Base-by-base conservation (phyloP, 768 basidiomycete genomes). In the Trametes cingulata region DNA sequence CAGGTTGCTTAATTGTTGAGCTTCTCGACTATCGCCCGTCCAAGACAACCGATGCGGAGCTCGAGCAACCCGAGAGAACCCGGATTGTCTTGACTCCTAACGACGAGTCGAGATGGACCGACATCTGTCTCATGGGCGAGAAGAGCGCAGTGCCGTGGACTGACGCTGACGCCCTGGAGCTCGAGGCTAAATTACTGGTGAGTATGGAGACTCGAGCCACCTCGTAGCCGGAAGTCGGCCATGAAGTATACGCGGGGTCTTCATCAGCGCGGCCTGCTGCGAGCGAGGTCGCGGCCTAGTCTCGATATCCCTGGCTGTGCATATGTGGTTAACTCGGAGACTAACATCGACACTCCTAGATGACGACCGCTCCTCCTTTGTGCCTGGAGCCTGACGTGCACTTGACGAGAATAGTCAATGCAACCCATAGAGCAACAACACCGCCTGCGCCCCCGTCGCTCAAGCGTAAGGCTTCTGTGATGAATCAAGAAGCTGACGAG, bases 1-100 rank as follows among this genome's bases (percentile, higher is more conserved):
- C 6, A 94, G 92, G 92, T 37, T 91, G 90, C 67, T 85, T 94
- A 82, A 80, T 94, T 59, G 92, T 93, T 1, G 91, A 94, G 69
- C 79, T 93, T 24, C 76, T 88, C 36, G 91, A 94, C 69, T 89
- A 90, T 67, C 81, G 90, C 10, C 84, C 85, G 7, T 78, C 81
- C 55, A 80, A 75, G 68, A 71, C 69, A 54, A 85, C 82, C 57
- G 87, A 90, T 35, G 76, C 81, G n/a, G 69, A 77, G 0, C 78
- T 82, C 14, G 84, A 82, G 66, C 82, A 79, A 62, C 84, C 86
- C 1, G 82, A 85, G 62, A 77, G 73, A 62, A 86, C 86, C 50
- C 87, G 88, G 50, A 86, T 89, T 12, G 85, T 92, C 13, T 82
- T 94, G 22, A 87, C 88, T 58, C 89, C 91, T 17, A 92, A 84